Evolutionary conservation across 768 basidiomycete species (phyloP), one percentile per base, ranked within the genome.

Genomic region (Chalciporus piperatus): DNA sequence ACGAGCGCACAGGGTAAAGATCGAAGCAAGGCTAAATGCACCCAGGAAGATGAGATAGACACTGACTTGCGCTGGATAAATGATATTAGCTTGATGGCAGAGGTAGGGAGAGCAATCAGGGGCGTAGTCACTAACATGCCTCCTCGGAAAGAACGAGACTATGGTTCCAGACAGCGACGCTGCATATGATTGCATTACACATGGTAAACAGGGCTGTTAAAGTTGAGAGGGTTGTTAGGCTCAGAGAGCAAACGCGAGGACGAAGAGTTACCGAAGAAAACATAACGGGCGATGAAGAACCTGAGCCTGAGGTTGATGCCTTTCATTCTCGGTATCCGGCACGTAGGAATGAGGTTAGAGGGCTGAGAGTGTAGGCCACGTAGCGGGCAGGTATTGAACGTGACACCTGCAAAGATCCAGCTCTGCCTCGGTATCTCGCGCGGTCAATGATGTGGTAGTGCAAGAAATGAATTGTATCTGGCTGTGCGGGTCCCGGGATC

Each of bases 151-250:
- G 66, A 41, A 76, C 68, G 56, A 86, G 69, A 57, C 79, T 79
- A 40, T 79, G 63, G 67, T 88, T 86, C 87, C 86, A 88, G 17
- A 84, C 82, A 49, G 85, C 81, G 27, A 82, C 74, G 58, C 80
- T 83, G 54, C 81, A 79, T 50, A 81, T 74, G 58, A 86, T 72
- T 42, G 85, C 83, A 71, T 79, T 85, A 67, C 79, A 88, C 55
- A 81, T 64, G 57, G 83, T 75, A 66, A 85, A 83, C 41, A 81
- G 54, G 61, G 71, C 87, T 89, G 54, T 27, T 16, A 3, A 42
- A 19, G 32, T 45, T 57, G 43, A 49, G 61, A 20, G 16, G 23
- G 23, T 11, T 20, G 3, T 22, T 9, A 40, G 39, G 59, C 17
- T 32, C 32, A 47, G 17, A 11, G 48, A 30, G 22, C 22, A 6